phyloP scores from a whole-genome alignment of 2,329 filamentous ascomycete species.

The Ceratocystis smalleyi region DNA sequence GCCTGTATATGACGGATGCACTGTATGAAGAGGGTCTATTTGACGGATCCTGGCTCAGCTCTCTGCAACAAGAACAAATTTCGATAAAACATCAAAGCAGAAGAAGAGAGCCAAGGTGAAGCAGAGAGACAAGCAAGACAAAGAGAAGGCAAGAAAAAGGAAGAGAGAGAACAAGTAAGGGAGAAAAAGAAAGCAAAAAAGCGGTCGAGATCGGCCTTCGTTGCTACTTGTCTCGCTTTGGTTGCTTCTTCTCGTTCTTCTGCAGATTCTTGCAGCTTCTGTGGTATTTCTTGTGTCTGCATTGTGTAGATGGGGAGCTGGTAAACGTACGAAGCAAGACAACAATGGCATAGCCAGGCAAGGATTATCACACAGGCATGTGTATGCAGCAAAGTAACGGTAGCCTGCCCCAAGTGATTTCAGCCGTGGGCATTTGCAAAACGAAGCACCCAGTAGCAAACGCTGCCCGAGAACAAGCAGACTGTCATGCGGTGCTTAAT shows the following conservation, averaged over 20 bases:
- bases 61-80: slow-evolving; percentile 1
- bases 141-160: neutral
- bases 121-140: neutral
- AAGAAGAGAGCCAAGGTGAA: neutral
- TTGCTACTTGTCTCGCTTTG: neutral
- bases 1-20: neutral
- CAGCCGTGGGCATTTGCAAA: too few species aligned
- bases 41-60: slow-evolving; percentile 2
- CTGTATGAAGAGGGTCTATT: neutral
- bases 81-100: slow-evolving; percentile 8
- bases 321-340: neutral
- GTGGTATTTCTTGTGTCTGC: neutral
- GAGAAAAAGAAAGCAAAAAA: neutral
- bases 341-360: neutral
- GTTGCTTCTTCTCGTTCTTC: neutral
- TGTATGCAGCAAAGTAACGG: neutral
- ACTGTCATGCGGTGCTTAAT: slow-evolving; percentile 7
- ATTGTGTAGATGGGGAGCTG: neutral
- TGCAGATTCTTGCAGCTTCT: slow-evolving; percentile 4
- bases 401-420: too few species aligned
- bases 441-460: neutral
- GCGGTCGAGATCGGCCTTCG: neutral
- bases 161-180: neutral
- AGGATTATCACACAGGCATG: neutral
- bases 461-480: neutral